phyloP scores from a whole-genome alignment of 1,139 yeast species.

The Yamadazyma songkhlaensis region DNA sequence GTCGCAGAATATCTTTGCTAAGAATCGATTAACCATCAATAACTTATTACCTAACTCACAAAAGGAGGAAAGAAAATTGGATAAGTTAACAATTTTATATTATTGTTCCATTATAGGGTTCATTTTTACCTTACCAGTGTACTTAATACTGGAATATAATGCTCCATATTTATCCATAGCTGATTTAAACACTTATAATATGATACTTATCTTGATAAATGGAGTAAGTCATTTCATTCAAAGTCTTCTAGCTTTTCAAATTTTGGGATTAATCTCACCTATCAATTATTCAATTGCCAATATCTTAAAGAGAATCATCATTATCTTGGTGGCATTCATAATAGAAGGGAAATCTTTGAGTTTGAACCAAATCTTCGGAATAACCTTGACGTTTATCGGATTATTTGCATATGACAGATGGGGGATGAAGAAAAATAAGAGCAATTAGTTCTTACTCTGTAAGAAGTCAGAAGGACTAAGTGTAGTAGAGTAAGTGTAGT shows the following conservation, averaged over 20 bases:
- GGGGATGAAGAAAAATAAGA: conserved; percentile 52
- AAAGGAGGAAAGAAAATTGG: conserved; percentile 47
- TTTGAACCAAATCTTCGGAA: conserved; percentile 63
- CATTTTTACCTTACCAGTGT: conserved; percentile 71
- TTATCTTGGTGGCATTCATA: conserved; percentile 73
- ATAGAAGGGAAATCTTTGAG: conserved; percentile 67
- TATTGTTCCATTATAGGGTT: conserved; percentile 87
- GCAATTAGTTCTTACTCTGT: no score
- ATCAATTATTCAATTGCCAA: conserved; percentile 91
- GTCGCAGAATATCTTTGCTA: conserved; percentile 87
- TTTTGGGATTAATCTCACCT: conserved; percentile 80
- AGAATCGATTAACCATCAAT: conserved; percentile 61
- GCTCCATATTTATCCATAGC: conserved; percentile 30
- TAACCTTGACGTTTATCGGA: conserved; percentile 63
- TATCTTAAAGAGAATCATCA: conserved; percentile 81
- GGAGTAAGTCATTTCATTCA: conserved; percentile 84
- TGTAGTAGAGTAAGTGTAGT: no score
- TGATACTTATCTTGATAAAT: conserved; percentile 48
- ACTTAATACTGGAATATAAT: conserved; percentile 62
- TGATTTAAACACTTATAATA: conserved; percentile 31
- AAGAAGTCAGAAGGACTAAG: no score
- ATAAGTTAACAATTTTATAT: conserved; percentile 77
- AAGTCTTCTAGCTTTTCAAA: conserved; percentile 84
- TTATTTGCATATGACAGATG: conserved; percentile 71
- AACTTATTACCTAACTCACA: conserved; percentile 19